Base-by-base conservation (phyloP, 2,329 filamentous ascomycete species). In the Ascochyta pisi region DNA sequence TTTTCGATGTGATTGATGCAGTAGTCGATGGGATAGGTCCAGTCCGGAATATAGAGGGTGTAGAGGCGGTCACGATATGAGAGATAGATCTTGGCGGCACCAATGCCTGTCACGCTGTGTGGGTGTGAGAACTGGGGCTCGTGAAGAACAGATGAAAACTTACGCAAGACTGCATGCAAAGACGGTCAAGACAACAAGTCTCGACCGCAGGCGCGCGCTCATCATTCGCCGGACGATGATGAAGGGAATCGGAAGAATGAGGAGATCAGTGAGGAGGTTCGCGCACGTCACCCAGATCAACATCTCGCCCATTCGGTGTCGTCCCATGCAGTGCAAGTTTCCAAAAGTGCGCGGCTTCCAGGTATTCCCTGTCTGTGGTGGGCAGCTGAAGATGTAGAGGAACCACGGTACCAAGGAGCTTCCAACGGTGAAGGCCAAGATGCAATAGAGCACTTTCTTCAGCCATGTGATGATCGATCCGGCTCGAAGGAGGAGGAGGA, bases 1-100 rank as follows among this genome's bases (percentile, higher is more conserved):
- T 76, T 77, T 47, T 77, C 75, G 50, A 76, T 73, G 59, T 77
- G 75, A 48, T 69, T 77, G 64, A 77, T 75, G 56, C 74, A 76
- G 61, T 69, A 77, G 59, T 76, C 73, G 57, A 77, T 77, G 7
- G 70, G 69, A 44, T 75, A 77, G n/a, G 75, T 77, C 75, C 75
- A 77, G 58, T 77, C 75, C 5, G 71, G 65, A 13, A 71, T 66
- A 57, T 71, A 73, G 6, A 71, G 57, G 2, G 59, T 64, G 58
- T 67, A 77, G 12, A 77, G 72, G 15, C 75, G 74, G 61, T 77
- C 75, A 49, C 73, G 73, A 56, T 77, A 77, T 2, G 73, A 71
- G 8, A 76, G 66, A 52, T 76, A 76, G 31, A 77, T 76, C 58
- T 77, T 77, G 22, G 73, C 74, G 9, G 69, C 75, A 42, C 75